These are phyloP conservation scores for Colletotrichum liaoningense DNA, from an alignment of 2,329 filamentous ascomycete species.

Conservation along the genomic window DNA sequence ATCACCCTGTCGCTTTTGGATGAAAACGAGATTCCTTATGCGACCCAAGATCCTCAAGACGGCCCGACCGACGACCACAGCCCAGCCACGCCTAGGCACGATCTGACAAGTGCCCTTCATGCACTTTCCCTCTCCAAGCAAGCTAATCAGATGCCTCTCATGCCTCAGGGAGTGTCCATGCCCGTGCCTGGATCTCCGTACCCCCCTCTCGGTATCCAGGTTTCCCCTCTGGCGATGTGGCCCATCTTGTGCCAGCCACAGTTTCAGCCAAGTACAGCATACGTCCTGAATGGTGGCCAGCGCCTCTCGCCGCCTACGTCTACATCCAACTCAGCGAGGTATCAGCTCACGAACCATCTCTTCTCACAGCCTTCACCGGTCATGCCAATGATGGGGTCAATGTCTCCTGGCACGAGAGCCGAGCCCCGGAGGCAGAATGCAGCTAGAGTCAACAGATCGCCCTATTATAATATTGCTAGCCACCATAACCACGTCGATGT, in stretches of 20 bases:
- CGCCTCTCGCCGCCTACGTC: neutral
- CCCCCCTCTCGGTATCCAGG: constrained; percentile 35
- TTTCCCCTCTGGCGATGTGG: constrained; percentile 45
- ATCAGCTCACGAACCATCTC: constrained; percentile 38
- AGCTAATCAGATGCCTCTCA: neutral
- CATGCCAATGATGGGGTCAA: neutral
- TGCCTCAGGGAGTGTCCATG: neutral
- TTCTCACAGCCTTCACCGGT: constrained; percentile 33
- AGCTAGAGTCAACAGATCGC: constrained; percentile 56
- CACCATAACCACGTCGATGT: constrained; percentile 74
- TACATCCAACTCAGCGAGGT: constrained; percentile 3
- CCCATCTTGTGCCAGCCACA: constrained; percentile 48
- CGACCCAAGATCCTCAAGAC: neutral
- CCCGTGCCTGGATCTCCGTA: neutral
- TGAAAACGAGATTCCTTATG: neutral
- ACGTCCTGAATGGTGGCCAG: constrained; percentile 41
- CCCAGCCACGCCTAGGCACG: neutral
- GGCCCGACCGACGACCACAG: neutral
- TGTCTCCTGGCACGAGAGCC: constrained; percentile 45
- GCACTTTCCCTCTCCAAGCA: constrained; percentile 17
- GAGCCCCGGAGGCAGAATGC: constrained; percentile 63
- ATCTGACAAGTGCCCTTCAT: constrained; percentile 27
- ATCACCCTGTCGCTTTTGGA: constrained; percentile 23
- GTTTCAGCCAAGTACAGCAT: constrained; percentile 42
- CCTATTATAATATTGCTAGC: constrained; percentile 59